These are phyloP conservation scores for Leccinum rimulosum DNA, from an alignment of 768 basidiomycete species.

Conservation along the genomic window DNA sequence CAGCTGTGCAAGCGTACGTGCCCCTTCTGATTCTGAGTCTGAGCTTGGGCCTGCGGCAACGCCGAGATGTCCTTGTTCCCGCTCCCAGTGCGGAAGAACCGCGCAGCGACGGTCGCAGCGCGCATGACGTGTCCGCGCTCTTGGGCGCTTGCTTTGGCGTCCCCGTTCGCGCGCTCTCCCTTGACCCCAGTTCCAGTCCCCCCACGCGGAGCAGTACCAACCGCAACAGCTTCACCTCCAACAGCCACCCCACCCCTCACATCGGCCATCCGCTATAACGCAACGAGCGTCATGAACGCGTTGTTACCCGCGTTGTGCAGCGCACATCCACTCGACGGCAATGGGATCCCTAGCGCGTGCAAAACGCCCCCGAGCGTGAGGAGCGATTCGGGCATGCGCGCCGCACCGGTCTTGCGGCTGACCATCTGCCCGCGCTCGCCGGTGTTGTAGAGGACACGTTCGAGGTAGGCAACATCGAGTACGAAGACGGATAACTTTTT, in stretches of 20 bases:
- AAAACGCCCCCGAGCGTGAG: conserved; percentile 65
- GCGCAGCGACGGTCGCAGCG: conserved; percentile 16
- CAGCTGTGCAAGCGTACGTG: background rate
- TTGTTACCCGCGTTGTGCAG: conserved; percentile 82
- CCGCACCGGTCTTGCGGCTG: conserved; percentile 54
- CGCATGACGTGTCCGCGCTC: background rate
- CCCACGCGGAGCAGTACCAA: background rate
- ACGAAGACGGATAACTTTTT: conserved; percentile 39
- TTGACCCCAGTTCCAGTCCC: background rate
- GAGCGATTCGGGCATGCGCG: conserved; percentile 49
- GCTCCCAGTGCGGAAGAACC: conserved; percentile 18
- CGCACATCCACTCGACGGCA: conserved; percentile 26
- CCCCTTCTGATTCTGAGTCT: background rate
- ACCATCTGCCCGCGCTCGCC: conserved; percentile 61
- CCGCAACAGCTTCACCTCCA: background rate
- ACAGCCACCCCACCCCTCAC: conserved; percentile 33
- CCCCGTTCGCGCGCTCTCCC: background rate
- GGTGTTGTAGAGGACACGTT: conserved; percentile 56
- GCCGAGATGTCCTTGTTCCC: background rate
- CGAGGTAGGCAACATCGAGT: conserved; percentile 63
- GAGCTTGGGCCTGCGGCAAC: background rate
- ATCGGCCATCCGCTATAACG: conserved; percentile 66
- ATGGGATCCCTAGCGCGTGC: conserved; percentile 47
- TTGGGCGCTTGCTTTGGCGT: background rate
- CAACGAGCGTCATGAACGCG: conserved; percentile 66